Percentiles rank a stretch among this genome's conserved stretches.
phyloP scores from a whole-genome alignment of 2,329 filamentous ascomycete species.

The Sarocladium oryzae region DNA sequence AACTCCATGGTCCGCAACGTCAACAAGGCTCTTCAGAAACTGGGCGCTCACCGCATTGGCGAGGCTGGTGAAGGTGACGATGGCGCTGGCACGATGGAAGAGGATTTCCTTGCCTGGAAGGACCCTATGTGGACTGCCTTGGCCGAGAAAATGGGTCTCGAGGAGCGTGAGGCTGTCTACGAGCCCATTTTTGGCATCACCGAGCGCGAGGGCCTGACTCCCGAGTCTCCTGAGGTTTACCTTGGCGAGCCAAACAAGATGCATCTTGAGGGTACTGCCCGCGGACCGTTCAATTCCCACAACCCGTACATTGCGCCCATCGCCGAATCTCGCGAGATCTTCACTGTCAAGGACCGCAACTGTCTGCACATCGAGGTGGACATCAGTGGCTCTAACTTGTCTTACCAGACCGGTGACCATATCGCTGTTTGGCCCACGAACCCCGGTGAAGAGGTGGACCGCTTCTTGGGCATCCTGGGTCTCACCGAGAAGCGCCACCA shows the following conservation, averaged over 20 bases:
- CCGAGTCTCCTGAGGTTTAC: slow-evolving; percentile 77
- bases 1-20: slow-evolving; percentile 97
- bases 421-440: slow-evolving; percentile 98
- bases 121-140: slow-evolving; percentile 96
- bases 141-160: slow-evolving; percentile 73
- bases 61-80: slow-evolving; percentile 92
- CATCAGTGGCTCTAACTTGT: slow-evolving; percentile 79
- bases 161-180: slow-evolving; percentile 94
- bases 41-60: slow-evolving; percentile 80
- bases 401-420: slow-evolving; percentile 95
- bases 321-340: slow-evolving; percentile 82
- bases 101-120: slow-evolving; percentile 98
- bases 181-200: slow-evolving; percentile 84
- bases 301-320: slow-evolving; percentile 97
- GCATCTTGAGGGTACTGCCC: slow-evolving; percentile 78
- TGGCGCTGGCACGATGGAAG: slow-evolving; percentile 98
- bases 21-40: slow-evolving; percentile 69
- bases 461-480: slow-evolving; percentile 74
- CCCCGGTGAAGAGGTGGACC: slow-evolving; percentile 83
- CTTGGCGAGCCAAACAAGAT: slow-evolving; percentile 94
- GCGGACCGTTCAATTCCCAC: slow-evolving; percentile 91
- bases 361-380: slow-evolving; percentile 96
- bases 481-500: slow-evolving; percentile 69
- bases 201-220: slow-evolving; percentile 66
- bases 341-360: slow-evolving; percentile 83